Evolutionary conservation across 1,139 yeast species (phyloP).

Genomic region (Geotrichum cucujoidarum): DNA sequence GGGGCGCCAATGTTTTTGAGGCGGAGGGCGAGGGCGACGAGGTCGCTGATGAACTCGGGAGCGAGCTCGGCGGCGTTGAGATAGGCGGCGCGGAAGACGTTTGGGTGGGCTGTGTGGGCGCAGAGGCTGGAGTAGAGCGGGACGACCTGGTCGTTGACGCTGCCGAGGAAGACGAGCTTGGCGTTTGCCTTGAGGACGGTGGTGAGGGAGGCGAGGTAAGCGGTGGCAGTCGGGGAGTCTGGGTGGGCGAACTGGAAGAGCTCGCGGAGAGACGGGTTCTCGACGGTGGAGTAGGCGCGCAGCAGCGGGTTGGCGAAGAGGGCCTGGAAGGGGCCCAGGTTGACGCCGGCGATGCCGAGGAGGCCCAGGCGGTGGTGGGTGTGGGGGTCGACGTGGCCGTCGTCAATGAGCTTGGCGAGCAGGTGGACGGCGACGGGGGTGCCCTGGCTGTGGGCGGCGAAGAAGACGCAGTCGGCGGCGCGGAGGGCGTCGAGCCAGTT

Average conservation of each 20-base stretch:
- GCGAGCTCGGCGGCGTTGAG: constrained; percentile 60
- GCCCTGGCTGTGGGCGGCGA: constrained; percentile 95
- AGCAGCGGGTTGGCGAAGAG: constrained; percentile 76
- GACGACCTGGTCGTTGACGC: constrained; percentile 86
- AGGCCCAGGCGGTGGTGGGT: constrained; percentile 50
- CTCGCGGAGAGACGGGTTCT: constrained; percentile 78
- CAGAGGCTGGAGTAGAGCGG: constrained; percentile 88
- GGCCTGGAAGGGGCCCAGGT: constrained; percentile 90
- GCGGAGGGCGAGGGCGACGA: constrained; percentile 43
- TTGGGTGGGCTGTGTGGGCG: constrained; percentile 79
- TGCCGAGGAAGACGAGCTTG: constrained; percentile 75
- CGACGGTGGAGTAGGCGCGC: constrained; percentile 85
- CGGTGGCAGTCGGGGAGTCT: constrained; percentile 63
- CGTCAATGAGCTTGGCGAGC: constrained; percentile 63
- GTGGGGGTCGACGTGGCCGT: constrained; percentile 57
- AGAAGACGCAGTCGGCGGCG: constrained; percentile 75
- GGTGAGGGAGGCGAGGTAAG: constrained; percentile 62
- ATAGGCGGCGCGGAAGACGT: constrained; percentile 81
- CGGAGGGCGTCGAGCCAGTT: constrained; percentile 68
- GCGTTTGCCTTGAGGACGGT: constrained; percentile 64
- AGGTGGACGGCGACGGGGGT: constrained; percentile 84
- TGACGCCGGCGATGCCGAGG: constrained; percentile 92
- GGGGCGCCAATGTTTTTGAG: constrained; percentile 37
- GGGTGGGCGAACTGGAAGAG: constrained; percentile 81
- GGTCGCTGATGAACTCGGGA: constrained; percentile 49